phyloP scores from a whole-genome alignment of 306 rosid genomes.

The Ceratonia siliqua region DNA sequence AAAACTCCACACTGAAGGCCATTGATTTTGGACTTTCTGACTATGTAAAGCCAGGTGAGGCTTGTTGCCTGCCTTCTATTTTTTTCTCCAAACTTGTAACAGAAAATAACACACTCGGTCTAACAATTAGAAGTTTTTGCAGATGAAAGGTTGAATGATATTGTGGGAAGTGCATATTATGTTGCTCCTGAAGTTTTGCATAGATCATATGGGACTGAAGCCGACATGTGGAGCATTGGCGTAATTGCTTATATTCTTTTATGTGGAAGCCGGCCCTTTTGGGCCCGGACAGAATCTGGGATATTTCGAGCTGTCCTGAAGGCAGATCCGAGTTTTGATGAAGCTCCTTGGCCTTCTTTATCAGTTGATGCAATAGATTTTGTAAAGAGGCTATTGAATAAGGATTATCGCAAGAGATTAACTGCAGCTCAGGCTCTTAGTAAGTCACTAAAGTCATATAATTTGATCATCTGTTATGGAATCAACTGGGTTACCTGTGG shows the following conservation, averaged over 20 bases:
- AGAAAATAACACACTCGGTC: neutral
- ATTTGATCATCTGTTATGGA: neutral
- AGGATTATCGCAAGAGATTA: conserved; percentile 57
- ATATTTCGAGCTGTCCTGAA: conserved; percentile 63
- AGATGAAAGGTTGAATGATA: conserved; percentile 73
- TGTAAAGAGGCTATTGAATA: conserved; percentile 54
- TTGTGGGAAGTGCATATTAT: conserved; percentile 71
- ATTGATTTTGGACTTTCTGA: conserved; percentile 72
- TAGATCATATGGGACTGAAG: conserved; percentile 69
- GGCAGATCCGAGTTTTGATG: conserved; percentile 64
- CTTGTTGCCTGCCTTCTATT: conserved; percentile 11
- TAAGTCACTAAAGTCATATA: conserved; percentile 30
- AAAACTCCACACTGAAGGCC: conserved; percentile 52
- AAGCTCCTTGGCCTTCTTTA: conserved; percentile 69
- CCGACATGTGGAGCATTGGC: conserved; percentile 77
- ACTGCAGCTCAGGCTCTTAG: conserved; percentile 65
- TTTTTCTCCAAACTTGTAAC: conserved; percentile 28
- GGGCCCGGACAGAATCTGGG: conserved; percentile 71
- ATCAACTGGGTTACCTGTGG: neutral
- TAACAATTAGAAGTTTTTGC: conserved; percentile 23
- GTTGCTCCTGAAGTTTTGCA: conserved; percentile 76
- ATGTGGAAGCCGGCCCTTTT: conserved; percentile 74
- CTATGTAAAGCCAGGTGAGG: conserved; percentile 66
- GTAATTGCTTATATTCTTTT: conserved; percentile 71
- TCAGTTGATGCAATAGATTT: conserved; percentile 60